phyloP scores from a whole-genome alignment of 352 stramenopile genomes.

The Globisporangium cystogenes region DNA sequence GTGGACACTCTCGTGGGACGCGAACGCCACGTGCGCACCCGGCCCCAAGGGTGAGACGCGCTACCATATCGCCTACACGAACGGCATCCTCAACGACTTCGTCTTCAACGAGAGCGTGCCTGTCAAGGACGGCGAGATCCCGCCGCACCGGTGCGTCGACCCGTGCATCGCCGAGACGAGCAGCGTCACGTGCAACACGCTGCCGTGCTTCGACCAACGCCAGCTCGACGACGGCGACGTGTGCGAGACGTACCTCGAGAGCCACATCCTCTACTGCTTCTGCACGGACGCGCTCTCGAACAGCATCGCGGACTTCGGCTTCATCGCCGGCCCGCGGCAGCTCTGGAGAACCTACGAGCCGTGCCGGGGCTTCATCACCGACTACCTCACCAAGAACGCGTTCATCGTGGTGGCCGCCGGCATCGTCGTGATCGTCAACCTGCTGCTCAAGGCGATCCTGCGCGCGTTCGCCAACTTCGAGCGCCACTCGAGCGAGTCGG shows the following conservation, averaged over 20 bases:
- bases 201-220: conserved; percentile 59
- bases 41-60: conserved; percentile 18
- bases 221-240: conserved; percentile 20
- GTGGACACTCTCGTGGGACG: conserved; percentile 56
- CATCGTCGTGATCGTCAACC: conserved; percentile 74
- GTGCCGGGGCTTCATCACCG: conserved; percentile 58
- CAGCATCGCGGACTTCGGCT: conserved; percentile 36
- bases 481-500: conserved; percentile 71
- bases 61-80: conserved; percentile 65
- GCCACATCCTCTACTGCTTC: conserved; percentile 65
- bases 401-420: conserved; percentile 61
- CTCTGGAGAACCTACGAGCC: conserved; percentile 54
- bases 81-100: conserved; percentile 44
- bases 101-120: neutral
- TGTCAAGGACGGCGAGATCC: conserved; percentile 3
- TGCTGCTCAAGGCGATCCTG: conserved; percentile 67
- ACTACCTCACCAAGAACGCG: conserved; percentile 59
- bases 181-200: conserved; percentile 43
- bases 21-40: conserved; percentile 35
- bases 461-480: conserved; percentile 67
- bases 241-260: conserved; percentile 61
- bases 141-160: conserved; percentile 34
- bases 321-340: conserved; percentile 41
- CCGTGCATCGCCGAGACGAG: conserved; percentile 56
- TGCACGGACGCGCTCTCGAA: conserved; percentile 48